These are phyloP conservation scores for Moringa oleifera DNA, from an alignment of 345 rosid genomes.

Conservation along the genomic window DNA sequence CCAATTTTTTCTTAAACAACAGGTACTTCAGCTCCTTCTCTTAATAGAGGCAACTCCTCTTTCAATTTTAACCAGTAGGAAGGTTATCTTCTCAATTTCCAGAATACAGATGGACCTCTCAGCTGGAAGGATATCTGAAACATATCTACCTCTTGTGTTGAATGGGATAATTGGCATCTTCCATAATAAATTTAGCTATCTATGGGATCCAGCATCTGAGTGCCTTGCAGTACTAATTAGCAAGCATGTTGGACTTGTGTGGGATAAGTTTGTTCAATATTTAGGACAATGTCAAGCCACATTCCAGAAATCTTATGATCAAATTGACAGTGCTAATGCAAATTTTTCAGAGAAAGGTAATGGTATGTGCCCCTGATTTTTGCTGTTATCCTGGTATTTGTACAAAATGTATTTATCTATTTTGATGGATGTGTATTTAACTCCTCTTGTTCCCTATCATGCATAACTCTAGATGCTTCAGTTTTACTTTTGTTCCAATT, in stretches of 20 bases:
- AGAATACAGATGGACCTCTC: slow-evolving; percentile 56
- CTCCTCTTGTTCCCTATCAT: too few relatives aligned
- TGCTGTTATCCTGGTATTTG: neutral
- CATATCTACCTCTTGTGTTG: slow-evolving; percentile 51
- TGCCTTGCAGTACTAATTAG: slow-evolving; percentile 66
- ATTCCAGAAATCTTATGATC: slow-evolving; percentile 30
- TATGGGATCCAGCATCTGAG: slow-evolving; percentile 68
- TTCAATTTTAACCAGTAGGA: slow-evolving; percentile 63
- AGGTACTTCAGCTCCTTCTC: slow-evolving; percentile 71
- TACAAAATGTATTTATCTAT: neutral
- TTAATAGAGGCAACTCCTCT: slow-evolving; percentile 58
- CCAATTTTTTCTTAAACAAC: slow-evolving; percentile 20
- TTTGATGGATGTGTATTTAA: neutral
- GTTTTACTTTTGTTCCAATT: too few relatives aligned
- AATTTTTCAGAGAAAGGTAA: slow-evolving; percentile 26
- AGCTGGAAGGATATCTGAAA: slow-evolving; percentile 57
- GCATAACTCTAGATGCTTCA: neutral
- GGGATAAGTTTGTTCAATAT: slow-evolving; percentile 57
- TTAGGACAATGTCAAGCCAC: slow-evolving; percentile 41
- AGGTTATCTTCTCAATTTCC: slow-evolving; percentile 44
- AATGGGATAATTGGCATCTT: slow-evolving; percentile 72
- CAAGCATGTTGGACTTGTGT: slow-evolving; percentile 42
- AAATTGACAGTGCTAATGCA: slow-evolving; percentile 28
- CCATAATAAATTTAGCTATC: slow-evolving; percentile 54
- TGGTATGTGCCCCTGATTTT: slow-evolving; percentile 37